Base-by-base conservation (phyloP, 2,329 filamentous ascomycete genomes). In the Chaetomium sp. region DNA sequence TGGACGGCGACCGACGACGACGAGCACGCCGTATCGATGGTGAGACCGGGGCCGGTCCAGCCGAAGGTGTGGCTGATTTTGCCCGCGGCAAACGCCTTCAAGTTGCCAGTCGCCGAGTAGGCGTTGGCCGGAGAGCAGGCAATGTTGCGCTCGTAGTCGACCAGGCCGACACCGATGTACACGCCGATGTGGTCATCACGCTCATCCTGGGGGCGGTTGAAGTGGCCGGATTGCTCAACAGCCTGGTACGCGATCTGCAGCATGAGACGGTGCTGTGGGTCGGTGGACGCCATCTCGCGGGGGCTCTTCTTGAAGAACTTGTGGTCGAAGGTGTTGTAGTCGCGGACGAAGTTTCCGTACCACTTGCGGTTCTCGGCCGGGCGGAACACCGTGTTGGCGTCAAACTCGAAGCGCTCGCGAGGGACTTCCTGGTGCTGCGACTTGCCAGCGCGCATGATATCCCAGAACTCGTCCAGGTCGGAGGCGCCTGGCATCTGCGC, bases 161-260 rank as follows among this genome's bases (percentile, higher is more conserved):
- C 54, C 6, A 52, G 57, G 2, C 61, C 55, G 54, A 67, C 67
- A 41, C 61, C 71, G 6, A 63, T 62, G 53, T 71, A 1, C 69
- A 68, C 0, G 70, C 63, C 49, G 68, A 79, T 66, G 7, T 64
- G 0, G 73, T 70, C 14, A 61, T 27, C 19, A 27, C 19, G 19
- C 19, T 71, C 1, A 71, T 44, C 0, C 66, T 45, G 6, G 19
- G 35, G 12, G 68, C 34, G 5, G 34, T 33, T 2, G 19, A 62
- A 62, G 47, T 67, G 66, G 9, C 65, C 65, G 0, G 61, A 49
- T 47, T 58, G 54, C 53, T 70, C 68, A 3, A 74, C 56, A 0
- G 70, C 69, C 48, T 78, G 70, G 59, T 76, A 78, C 0, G 73
- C 70, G 1, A 65, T 66, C 59, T 76, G 70, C 5, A 74, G 66